A percentile compares a stretch with the other conserved stretches of the same genome.
Conservation (phyloP, 805 yeast genomes). For the Starmerella apicola region DNA sequence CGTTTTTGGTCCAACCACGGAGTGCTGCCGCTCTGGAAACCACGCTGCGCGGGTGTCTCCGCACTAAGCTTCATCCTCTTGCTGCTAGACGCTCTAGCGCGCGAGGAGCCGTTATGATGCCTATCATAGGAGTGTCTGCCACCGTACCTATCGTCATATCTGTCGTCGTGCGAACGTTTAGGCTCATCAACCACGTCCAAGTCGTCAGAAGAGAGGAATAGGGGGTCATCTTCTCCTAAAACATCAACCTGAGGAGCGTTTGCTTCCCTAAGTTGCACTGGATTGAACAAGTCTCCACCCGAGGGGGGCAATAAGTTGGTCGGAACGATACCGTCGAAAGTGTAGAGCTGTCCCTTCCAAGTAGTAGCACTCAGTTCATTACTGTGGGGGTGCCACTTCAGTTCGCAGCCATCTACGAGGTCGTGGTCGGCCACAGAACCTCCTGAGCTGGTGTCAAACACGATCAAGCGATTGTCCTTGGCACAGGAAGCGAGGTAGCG, state of each 20-base stretch:
- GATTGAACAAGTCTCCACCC: conserved; percentile 20
- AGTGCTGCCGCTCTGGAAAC: conserved; percentile 80
- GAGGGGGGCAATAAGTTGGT: conserved; percentile 18
- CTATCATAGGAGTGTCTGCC: neutral
- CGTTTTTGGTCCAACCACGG: conserved; percentile 65
- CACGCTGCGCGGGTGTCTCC: conserved; percentile 25
- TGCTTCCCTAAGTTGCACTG: conserved; percentile 21
- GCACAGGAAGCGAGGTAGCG: conserved; percentile 43
- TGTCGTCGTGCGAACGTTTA: neutral
- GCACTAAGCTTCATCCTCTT: neutral
- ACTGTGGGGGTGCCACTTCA: conserved; percentile 31
- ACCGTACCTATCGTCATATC: too few species aligned
- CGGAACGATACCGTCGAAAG: conserved; percentile 11
- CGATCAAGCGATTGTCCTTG: conserved; percentile 34
- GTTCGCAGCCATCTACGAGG: conserved; percentile 15
- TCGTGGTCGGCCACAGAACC: conserved; percentile 29
- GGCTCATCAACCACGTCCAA: neutral
- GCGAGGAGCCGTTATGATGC: neutral
- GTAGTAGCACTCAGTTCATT: conserved; percentile 27
- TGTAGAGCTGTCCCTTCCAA: conserved; percentile 25
- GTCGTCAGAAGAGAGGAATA: too few species aligned
- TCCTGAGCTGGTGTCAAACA: conserved; percentile 42
- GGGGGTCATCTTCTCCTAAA: conserved; percentile 50
- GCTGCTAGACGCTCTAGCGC: neutral
- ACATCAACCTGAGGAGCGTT: conserved; percentile 7